Evolutionary conservation across 202 grass and related monocot genomes (phyloP).

Genomic region (Dendrocalamus latiflorus): DNA sequence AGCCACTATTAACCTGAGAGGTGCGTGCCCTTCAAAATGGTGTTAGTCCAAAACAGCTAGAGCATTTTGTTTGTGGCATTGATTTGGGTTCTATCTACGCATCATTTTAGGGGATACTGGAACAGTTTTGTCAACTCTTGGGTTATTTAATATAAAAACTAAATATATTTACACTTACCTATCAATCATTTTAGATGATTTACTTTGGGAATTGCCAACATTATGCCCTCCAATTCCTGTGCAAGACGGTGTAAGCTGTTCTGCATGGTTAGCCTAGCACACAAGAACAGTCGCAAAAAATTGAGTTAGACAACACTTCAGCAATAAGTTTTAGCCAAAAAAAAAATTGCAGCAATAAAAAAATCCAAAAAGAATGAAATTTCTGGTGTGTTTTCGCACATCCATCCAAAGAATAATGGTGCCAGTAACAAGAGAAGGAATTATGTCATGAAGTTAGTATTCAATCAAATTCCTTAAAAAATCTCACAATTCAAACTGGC

Average conservation of each 20-base stretch:
- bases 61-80: background rate
- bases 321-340: background rate
- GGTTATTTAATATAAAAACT: background rate
- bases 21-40: background rate
- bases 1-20: background rate
- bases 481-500: background rate
- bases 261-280: constrained; percentile 35
- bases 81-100: background rate
- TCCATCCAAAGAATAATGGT: constrained; percentile 13
- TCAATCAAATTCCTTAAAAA: constrained; percentile 6
- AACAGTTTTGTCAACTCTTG: constrained; percentile 2
- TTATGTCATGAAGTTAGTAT: constrained; percentile 9
- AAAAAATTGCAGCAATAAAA: background rate
- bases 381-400: background rate
- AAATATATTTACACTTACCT: constrained; percentile 28
- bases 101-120: background rate
- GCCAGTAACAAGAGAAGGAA: background rate
- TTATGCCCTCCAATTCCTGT: constrained; percentile 36
- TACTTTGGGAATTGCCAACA: constrained; percentile 31
- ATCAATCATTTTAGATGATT: constrained; percentile 23
- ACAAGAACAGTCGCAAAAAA: background rate
- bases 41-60: background rate
- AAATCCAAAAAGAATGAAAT: background rate
- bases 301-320: constrained; percentile 4
- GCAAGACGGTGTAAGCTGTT: constrained; percentile 22